Evolutionary conservation across 495 filamentous ascomycete genomes (phyloP).

Genomic region (Tuber calosporum): DNA sequence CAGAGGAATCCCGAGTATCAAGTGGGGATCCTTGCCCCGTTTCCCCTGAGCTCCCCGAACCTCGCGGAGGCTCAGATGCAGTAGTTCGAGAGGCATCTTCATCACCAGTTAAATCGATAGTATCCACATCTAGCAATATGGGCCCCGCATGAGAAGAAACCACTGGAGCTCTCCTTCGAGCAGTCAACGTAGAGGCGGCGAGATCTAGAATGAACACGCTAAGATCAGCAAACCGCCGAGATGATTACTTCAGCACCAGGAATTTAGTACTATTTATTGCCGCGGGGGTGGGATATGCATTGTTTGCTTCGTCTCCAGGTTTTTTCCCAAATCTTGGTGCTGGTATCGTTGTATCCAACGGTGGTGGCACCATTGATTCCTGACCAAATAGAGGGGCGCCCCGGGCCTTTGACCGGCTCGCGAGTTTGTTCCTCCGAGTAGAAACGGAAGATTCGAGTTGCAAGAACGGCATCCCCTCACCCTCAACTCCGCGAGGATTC

Average conservation of each 20-base stretch:
- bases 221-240: not conserved
- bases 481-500: not conserved
- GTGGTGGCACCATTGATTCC: not conserved
- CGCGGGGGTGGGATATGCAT: conserved; percentile 14
- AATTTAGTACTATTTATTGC: conserved; percentile 12
- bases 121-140: conserved; percentile 29
- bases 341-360: conserved; percentile 7
- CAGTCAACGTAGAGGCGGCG: not conserved
- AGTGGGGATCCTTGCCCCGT: conserved; percentile 4
- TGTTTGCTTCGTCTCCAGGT: not conserved
- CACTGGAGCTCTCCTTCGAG: not conserved
- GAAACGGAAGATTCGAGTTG: conserved; percentile 23
- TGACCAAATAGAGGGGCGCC: not conserved
- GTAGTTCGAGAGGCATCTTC: not conserved
- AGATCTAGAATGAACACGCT: not conserved
- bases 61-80: not conserved
- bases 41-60: not conserved
- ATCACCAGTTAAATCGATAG: conserved; percentile 36
- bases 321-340: conserved; percentile 4
- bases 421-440: conserved; percentile 19
- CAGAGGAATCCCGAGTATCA: not conserved
- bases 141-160: conserved; percentile 19
- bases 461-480: conserved; percentile 20
- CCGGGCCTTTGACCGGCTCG: conserved; percentile 3
- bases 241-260: not conserved